Evolutionary conservation across 2,329 filamentous ascomycete species (phyloP).

Genomic region (Aspergillus sp.): DNA sequence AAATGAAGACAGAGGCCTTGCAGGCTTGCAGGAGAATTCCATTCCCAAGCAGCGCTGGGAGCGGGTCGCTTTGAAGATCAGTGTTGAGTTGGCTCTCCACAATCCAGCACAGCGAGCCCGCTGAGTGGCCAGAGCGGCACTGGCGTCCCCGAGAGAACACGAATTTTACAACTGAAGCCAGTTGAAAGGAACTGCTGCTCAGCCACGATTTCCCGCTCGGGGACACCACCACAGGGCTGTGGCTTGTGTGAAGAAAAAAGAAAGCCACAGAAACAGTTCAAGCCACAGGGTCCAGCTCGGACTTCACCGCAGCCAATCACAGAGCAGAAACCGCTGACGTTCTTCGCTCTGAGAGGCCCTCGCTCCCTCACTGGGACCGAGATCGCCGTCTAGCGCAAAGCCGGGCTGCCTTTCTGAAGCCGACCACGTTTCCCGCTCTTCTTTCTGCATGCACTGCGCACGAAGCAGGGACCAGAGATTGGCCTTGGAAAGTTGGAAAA

Average conservation of each 20-base stretch:
- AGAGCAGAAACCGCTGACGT: not conserved
- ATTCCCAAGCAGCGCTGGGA: not conserved
- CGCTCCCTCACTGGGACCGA: too few relatives aligned
- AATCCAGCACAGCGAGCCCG: not conserved
- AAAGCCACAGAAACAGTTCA: not conserved
- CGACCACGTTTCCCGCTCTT: not conserved
- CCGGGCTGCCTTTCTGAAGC: not conserved
- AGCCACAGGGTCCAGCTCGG: not conserved
- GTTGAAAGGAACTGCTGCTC: not conserved
- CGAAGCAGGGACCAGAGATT: too few relatives aligned
- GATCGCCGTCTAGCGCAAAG: not conserved
- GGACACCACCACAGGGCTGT: not conserved
- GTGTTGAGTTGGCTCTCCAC: not conserved
- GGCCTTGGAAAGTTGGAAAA: not conserved
- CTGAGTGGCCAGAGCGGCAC: not conserved
- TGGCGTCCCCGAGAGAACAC: not conserved
- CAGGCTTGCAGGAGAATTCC: constrained; percentile 1
- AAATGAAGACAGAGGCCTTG: constrained; percentile 2
- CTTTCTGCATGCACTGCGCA: not conserved
- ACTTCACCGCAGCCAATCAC: not conserved
- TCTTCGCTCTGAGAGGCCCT: not conserved
- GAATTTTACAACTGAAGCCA: not conserved
- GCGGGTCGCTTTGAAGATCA: constrained; percentile 5
- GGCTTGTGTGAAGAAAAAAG: not conserved
- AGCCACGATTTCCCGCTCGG: too few relatives aligned